Conservation (phyloP, 352 stramenopile species). For the Globisporangium sylvaticum region DNA sequence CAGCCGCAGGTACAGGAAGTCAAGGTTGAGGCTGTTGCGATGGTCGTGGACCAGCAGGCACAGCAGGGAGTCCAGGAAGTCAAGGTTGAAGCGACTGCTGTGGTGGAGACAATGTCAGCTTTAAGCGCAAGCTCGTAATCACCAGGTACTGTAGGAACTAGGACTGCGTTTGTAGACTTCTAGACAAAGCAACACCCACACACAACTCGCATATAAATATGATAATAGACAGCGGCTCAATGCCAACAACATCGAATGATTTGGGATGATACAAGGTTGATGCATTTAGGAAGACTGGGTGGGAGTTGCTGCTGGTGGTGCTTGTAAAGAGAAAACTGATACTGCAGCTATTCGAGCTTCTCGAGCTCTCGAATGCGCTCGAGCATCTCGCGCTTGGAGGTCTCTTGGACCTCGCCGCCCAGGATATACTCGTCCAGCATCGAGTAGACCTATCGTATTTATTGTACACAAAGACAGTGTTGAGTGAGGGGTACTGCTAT, state of each 20-base stretch:
- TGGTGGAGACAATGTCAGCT: neutral
- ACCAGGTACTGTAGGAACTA: neutral
- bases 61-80: neutral
- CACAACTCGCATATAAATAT: neutral
- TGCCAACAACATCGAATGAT: neutral
- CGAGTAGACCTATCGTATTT: conserved; percentile 71
- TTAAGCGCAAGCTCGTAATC: neutral
- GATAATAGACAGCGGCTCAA: neutral
- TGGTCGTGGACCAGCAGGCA: neutral
- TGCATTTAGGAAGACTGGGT: neutral
- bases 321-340: neutral
- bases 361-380: conserved; percentile 90
- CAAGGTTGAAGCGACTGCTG: neutral
- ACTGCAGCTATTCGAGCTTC: conserved; percentile 75
- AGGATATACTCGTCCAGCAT: conserved; percentile 95
- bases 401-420: conserved; percentile 92
- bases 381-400: conserved; percentile 90
- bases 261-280: neutral
- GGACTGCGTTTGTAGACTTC: neutral
- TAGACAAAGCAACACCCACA: neutral
- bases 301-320: neutral
- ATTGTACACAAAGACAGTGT: neutral
- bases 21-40: neutral
- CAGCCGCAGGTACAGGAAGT: neutral
- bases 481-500: neutral